Evolutionary conservation across 2,329 filamentous ascomycete genomes (phyloP).

Genomic region (Aspergillus vadensis): DNA sequence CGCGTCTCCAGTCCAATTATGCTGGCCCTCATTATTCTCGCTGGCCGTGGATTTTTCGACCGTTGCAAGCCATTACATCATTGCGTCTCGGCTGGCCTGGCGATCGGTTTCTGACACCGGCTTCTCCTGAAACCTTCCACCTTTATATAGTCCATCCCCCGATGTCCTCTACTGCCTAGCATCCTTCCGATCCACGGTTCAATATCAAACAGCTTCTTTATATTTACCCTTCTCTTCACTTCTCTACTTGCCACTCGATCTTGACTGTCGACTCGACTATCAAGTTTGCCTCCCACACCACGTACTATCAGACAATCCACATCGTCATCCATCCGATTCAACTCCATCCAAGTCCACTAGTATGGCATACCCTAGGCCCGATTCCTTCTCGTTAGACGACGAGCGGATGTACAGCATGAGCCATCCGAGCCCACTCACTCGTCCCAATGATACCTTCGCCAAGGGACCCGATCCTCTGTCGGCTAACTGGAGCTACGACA

Average conservation of each 20-base stretch:
- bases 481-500: conserved; percentile 41
- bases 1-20: background rate
- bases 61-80: conserved; percentile 17
- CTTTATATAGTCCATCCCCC: conserved; percentile 18
- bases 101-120: conserved; percentile 6
- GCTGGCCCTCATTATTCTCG: background rate
- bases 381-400: conserved; percentile 17
- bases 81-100: conserved; percentile 9
- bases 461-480: conserved; percentile 35
- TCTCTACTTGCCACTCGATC: background rate
- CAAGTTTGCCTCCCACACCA: background rate
- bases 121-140: conserved; percentile 8
- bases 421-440: conserved; percentile 15
- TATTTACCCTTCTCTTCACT: background rate
- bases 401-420: conserved; percentile 19
- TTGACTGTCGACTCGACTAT: background rate
- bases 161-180: conserved; percentile 5
- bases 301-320: background rate
- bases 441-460: conserved; percentile 16
- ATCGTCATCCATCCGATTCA: background rate
- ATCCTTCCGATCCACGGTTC: conserved; percentile 20
- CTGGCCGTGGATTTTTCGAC: background rate
- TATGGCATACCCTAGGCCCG: conserved; percentile 17
- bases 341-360: background rate
- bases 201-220: conserved; percentile 11